These are phyloP conservation scores for Glycine latifolia DNA, from an alignment of 306 rosid species.

Conservation along the genomic window DNA sequence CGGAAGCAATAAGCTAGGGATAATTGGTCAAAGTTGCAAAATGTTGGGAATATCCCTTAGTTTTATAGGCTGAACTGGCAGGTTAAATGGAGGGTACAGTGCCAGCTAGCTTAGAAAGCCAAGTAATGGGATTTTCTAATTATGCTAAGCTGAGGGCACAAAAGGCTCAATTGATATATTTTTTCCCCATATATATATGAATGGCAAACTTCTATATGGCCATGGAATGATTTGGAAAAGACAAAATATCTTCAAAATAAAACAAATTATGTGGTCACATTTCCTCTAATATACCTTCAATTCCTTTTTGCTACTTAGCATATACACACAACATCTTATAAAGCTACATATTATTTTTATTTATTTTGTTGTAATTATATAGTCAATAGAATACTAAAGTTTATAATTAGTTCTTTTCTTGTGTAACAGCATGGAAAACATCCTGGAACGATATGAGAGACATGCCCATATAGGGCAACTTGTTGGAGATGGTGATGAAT, in stretches of 20 bases:
- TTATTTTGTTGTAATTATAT: slow-evolving; percentile 1
- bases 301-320: background rate
- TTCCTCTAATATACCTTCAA: background rate
- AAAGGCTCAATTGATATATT: background rate
- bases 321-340: background rate
- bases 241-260: background rate
- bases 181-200: background rate
- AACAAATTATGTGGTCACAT: background rate
- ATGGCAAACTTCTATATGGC: background rate
- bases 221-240: background rate
- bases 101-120: background rate
- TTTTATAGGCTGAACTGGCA: background rate
- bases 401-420: background rate
- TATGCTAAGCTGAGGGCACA: background rate
- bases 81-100: background rate
- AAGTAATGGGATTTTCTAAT: background rate
- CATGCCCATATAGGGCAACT: slow-evolving; percentile 50
- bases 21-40: background rate
- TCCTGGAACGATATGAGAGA: slow-evolving; percentile 73
- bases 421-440: slow-evolving; percentile 63
- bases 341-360: background rate
- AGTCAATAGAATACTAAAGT: background rate
- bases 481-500: slow-evolving; percentile 41
- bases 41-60: background rate
- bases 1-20: background rate